Conservation (phyloP, 345 rosid genomes). For the Salix dunnii region DNA sequence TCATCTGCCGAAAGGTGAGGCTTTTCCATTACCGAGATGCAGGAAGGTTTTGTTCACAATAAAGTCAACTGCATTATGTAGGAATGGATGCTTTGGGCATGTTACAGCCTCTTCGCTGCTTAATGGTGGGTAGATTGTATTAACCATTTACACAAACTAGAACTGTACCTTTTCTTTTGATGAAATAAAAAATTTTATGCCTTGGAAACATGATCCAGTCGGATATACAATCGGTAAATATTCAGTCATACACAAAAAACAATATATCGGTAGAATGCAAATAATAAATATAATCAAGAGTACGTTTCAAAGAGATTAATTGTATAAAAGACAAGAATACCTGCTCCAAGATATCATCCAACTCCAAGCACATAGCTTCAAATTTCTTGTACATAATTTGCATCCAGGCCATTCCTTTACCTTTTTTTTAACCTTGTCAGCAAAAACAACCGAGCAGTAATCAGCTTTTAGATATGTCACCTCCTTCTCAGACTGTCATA, state of each 20-base stretch:
- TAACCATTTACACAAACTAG: background rate
- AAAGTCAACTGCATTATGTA: background rate
- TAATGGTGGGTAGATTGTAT: background rate
- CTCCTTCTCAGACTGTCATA: background rate
- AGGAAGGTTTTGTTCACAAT: background rate
- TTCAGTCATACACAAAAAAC: background rate
- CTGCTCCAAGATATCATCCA: conserved; percentile 27
- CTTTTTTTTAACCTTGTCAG: conserved; percentile 14
- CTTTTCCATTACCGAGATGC: background rate
- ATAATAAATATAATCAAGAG: background rate
- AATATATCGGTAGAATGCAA: background rate
- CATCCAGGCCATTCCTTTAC: conserved; percentile 24
- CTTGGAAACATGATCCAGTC: background rate
- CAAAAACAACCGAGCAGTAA: background rate
- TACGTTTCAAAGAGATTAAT: background rate
- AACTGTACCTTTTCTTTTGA: background rate
- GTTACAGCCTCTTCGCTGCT: background rate
- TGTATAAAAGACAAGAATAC: conserved; percentile 14
- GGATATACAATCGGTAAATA: background rate
- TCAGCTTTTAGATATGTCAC: background rate
- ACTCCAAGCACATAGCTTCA: conserved; percentile 29
- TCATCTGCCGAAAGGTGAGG: background rate
- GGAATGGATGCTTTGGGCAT: background rate
- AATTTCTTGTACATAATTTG: conserved; percentile 29
- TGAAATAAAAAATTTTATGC: background rate